Conservation (phyloP, 2,329 filamentous ascomycete species). For the Beauveria caledonica region DNA sequence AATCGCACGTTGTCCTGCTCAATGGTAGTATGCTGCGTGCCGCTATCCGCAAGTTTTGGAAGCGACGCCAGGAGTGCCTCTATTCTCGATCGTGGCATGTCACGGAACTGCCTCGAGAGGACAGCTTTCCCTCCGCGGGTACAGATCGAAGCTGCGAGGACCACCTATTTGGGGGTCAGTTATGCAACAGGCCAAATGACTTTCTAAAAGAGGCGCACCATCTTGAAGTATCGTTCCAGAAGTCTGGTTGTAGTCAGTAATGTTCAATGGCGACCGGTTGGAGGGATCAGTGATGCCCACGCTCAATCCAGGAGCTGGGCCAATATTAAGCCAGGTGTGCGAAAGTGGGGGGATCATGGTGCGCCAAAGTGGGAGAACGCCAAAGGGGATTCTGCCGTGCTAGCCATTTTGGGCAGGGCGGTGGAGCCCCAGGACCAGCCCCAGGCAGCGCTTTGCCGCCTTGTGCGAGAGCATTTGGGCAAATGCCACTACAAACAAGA, state of each 20-base stretch:
- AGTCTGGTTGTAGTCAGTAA: constrained; percentile 16
- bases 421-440: not conserved
- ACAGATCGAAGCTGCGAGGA: constrained; percentile 97
- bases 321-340: constrained; percentile 15
- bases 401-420: constrained; percentile 9
- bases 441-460: not conserved
- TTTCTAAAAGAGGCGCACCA: constrained; percentile 24
- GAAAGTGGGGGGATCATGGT: constrained; percentile 9
- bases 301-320: constrained; percentile 14
- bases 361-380: not conserved
- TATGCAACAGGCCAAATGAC: no score
- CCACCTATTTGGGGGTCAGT: constrained; percentile 56
- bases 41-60: constrained; percentile 91
- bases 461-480: not conserved
- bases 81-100: constrained; percentile 94
- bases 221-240: constrained; percentile 22
- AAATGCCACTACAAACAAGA: not conserved
- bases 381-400: constrained; percentile 11
- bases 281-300: constrained; percentile 9
- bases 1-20: constrained; percentile 99
- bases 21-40: constrained; percentile 95
- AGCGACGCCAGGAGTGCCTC: constrained; percentile 95
- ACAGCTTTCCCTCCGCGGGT: constrained; percentile 97
- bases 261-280: constrained; percentile 8
- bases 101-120: constrained; percentile 92